Evolutionary conservation across 2,329 filamentous ascomycete species (phyloP).

Genomic region (Diaporthe ampelina): DNA sequence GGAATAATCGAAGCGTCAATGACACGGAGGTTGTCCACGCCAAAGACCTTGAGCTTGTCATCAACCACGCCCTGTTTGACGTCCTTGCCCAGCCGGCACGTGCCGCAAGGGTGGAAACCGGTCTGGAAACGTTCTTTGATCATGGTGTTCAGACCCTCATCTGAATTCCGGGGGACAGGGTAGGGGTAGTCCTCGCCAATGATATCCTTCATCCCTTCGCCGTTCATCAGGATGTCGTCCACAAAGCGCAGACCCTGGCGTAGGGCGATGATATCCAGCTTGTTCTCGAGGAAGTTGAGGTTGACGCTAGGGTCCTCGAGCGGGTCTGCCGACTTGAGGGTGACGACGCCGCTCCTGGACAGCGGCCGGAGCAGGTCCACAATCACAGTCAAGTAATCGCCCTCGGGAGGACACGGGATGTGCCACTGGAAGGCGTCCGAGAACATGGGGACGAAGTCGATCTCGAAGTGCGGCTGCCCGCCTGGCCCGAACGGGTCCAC

Average conservation of each 20-base stretch:
- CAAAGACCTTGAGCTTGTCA: constrained; percentile 64
- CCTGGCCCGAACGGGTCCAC: constrained; percentile 68
- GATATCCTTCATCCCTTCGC: constrained; percentile 69
- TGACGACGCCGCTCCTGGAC: constrained; percentile 65
- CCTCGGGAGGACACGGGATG: constrained; percentile 56
- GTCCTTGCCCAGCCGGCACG: constrained; percentile 63
- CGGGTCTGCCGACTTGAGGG: constrained; percentile 68
- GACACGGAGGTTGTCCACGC: constrained; percentile 66
- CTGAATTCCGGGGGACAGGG: constrained; percentile 68
- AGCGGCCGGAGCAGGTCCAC: constrained; percentile 60
- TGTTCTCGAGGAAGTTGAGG: constrained; percentile 71
- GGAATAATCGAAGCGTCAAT: constrained; percentile 70
- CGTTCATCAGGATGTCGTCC: constrained; percentile 70
- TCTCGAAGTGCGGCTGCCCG: constrained; percentile 72
- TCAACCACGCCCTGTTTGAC: constrained; percentile 68
- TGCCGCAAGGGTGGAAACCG: constrained; percentile 70
- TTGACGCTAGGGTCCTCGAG: constrained; percentile 71
- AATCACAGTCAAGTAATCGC: constrained; percentile 70
- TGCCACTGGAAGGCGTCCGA: constrained; percentile 63
- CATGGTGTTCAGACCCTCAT: constrained; percentile 68
- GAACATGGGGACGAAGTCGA: constrained; percentile 74
- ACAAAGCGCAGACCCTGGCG: constrained; percentile 69
- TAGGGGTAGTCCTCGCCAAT: constrained; percentile 69
- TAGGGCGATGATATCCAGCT: constrained; percentile 69
- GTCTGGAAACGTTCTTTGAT: constrained; percentile 73